Base-by-base conservation (phyloP, 257 asterid species). In the Primulina eburnea region DNA sequence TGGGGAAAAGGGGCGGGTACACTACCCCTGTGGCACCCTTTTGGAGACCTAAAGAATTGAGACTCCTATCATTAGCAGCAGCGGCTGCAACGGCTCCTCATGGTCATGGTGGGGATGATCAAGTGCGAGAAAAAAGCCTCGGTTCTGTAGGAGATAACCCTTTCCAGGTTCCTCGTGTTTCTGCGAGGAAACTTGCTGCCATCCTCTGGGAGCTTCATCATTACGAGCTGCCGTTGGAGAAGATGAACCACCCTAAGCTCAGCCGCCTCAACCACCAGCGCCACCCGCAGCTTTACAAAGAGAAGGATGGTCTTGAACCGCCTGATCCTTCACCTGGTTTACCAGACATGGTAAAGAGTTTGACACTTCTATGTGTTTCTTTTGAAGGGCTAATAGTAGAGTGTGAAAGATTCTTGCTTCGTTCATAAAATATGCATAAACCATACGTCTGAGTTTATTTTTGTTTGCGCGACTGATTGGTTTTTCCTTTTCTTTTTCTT, bases 141-240 rank as follows among this genome's bases (percentile, higher is more conserved):
- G 21, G 10, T 14, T 9, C 38, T 59, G 20, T 55, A 63, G 26
- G 61, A 34, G 62, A 32, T 55, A 28, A 52, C 73, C 82, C 79
- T 81, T 68, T 67, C 26, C 64, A 20, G 62, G 6, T 69, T 68
- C 78, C 88, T 77, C 0, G 53, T 67, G 76, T 83, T 80, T 90
- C 97, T 69, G 92, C 90, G 0, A 89, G 99, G 76, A 90, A 90
- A 77, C 92, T 93, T 70, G 99, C 87, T 58, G 95, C 97, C 64
- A 70, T 85, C 56, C 85, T 86, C 65, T 93, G 97, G 96, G 96
- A 90, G 40, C 87, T 89, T 68, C 77, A 86, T 74, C 89, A 84
- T 0, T 83, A 83, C 84, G 82, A 82, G 47, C 83, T 72, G 2
- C 87, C 88, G 1, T 82, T 86, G 62, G 74, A 75, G 30, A 77